These are phyloP conservation scores for Epichloe bromicola DNA, from an alignment of 2,329 filamentous ascomycete species.

Conservation along the genomic window DNA sequence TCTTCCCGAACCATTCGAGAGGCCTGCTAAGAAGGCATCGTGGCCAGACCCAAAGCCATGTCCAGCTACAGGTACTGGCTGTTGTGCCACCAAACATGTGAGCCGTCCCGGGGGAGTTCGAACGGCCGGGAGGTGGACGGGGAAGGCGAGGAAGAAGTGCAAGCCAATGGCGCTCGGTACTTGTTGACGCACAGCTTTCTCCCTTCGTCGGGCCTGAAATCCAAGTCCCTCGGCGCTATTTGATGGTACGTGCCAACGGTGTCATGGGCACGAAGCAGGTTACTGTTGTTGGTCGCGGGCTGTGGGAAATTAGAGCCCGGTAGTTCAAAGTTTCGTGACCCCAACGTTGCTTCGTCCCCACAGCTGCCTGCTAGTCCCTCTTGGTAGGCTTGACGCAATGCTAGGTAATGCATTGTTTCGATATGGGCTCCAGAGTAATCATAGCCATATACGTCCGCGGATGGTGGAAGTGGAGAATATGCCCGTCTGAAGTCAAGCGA, in stretches of 20 bases:
- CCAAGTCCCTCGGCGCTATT: neutral
- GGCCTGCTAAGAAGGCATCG: neutral
- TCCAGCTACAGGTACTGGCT: slow-evolving; percentile 1
- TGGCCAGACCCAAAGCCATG: neutral
- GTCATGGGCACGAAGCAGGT: neutral
- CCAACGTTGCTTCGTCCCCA: neutral
- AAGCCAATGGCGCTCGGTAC: neutral
- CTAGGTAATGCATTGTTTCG: neutral
- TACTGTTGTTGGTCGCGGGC: neutral
- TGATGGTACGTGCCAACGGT: neutral
- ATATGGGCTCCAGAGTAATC: neutral
- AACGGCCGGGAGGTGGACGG: neutral
- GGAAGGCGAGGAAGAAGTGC: neutral
- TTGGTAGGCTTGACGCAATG: neutral
- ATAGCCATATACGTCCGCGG: neutral
- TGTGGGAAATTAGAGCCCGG: neutral
- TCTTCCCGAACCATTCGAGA: neutral
- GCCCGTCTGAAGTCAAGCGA: neutral
- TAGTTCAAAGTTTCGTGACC: neutral
- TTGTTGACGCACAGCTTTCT: neutral
- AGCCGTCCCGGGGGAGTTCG: neutral
- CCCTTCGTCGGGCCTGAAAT: neutral
- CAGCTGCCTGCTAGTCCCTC: neutral
- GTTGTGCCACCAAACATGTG: slow-evolving; percentile 2
- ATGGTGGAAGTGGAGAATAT: neutral